Evolutionary conservation across 148 eudicot genomes (phyloP), one percentile per base, ranked within the genome.

Genomic region (Chenopodium suecicum): DNA sequence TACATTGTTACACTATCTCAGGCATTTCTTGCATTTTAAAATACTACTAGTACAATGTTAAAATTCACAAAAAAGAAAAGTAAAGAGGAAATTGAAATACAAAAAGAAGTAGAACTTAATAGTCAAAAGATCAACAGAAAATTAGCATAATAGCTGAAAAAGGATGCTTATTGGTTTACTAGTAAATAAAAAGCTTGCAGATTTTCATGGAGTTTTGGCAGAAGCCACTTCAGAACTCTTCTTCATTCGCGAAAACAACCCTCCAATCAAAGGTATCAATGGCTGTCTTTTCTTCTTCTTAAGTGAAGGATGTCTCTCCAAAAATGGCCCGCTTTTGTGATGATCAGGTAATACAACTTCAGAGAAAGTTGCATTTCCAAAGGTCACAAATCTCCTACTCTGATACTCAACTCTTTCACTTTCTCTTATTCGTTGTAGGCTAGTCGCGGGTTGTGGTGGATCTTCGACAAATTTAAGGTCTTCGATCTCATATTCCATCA

Each of bases 361-460:
- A 46, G 90, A 87, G 17, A 88, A 58, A 50, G 93, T 78, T 27
- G 91, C 86, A 76, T 89, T 90, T 0, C 97, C 94, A 76, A 92
- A 94, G 3, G 91, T 89, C n/a, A 92, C 97, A 47, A 91, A 91
- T 82, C 88, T 90, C 85, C 88, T 92, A 90, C 89, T 92, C 27
- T 90, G 91, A 17, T 87, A 87, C 87, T 93, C 93, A 6, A 80
- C 66, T 47, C 44, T 41, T 67, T 27, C 58, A 79, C 4, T 79
- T 81, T 72, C 75, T 46, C 62, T 62, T 52, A 34, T 25, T 67
- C 76, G 66, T 66, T 77, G 74, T 77, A 14, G 70, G 78, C 37
- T 87, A 22, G 48, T 75, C 76, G 37, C 67, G 9, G 76, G 65
- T 17, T 67, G 70, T n/a, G 88, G 86, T 10, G 88, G 72, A 62